Base-by-base conservation (phyloP, 2,329 filamentous ascomycete genomes). In the Graphilbum sp. region DNA sequence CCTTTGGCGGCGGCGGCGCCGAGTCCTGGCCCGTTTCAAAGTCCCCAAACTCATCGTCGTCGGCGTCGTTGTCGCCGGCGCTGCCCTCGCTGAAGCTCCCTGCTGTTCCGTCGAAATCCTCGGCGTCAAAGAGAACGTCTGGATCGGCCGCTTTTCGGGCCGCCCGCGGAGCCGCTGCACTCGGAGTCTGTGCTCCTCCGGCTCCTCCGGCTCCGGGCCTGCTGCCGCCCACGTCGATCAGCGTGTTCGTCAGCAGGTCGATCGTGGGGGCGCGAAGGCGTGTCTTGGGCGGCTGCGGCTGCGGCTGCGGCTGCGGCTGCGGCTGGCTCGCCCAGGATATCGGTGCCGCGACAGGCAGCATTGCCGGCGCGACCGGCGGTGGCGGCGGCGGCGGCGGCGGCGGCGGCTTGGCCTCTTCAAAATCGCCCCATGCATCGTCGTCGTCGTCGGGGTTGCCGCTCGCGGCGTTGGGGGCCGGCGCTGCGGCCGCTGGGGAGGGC, bases 381-480 rank as follows among this genome's bases (percentile, higher is more conserved):
- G n/a, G n/a, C n/a, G n/a, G n/a, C n/a, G n/a, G n/a, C n/a, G n/a
- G n/a, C 2, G 41, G 33, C 3, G 44, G 38, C 21, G 43, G 38
- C 18, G 48, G 41, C 34, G 45, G 31, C 40, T 41, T 15, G 38
- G 71, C 72, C 33, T 67, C 63, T 52, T 79, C 75, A 48, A 81
- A 81, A 39, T 79, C 75, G 1, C 76, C 76, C 68, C 76, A 80
- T 21, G 64, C 70, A 48, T 78, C 73, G 39, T 77, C 73, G 8
- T 75, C 68, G 3, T 42, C 39, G 7, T 42, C 33, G 13, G 16
- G 21, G 41, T 42, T 45, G 35, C 7, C 43, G 37, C 34, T 49
- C 37, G 35, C 40, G 33, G 40, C 44, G 32, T 12, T 32, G 35
- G 41, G 45, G 49, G 27, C 24, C 37, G 53, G 16, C 5, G 20